Conservation (phyloP, 2,329 filamentous ascomycete genomes). For the Pezicula carpinea region DNA sequence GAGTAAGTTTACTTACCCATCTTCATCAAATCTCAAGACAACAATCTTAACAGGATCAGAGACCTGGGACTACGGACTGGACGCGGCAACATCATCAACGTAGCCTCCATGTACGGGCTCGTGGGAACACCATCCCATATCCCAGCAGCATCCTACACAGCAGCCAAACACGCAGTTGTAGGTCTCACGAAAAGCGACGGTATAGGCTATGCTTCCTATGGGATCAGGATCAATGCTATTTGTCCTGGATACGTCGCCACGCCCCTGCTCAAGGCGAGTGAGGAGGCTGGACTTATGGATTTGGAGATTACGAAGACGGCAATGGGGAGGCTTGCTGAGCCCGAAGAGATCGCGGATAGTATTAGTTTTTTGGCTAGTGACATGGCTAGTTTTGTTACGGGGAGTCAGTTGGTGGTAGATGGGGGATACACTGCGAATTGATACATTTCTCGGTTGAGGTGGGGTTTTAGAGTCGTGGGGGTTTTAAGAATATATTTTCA, state of each 20-base stretch:
- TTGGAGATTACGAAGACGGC: conserved; percentile 41
- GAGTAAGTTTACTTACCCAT: conserved; percentile 27
- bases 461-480: too few relatives aligned
- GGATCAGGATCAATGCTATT: conserved; percentile 57
- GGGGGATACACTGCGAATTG: conserved; percentile 34
- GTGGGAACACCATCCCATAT: conserved; percentile 33
- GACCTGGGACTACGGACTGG: conserved; percentile 34
- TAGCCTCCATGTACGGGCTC: conserved; percentile 47
- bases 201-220: conserved; percentile 42
- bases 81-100: conserved; percentile 50
- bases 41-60: conserved; percentile 11
- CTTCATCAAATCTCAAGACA: background rate
- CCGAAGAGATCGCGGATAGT: conserved; percentile 50
- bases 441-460: background rate
- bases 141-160: conserved; percentile 42
- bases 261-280: conserved; percentile 30
- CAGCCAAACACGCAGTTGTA: conserved; percentile 44
- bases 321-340: conserved; percentile 39
- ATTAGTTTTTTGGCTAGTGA: conserved; percentile 47
- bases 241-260: conserved; percentile 48
- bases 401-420: conserved; percentile 41
- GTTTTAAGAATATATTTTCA: background rate
- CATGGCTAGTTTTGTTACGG: conserved; percentile 49
- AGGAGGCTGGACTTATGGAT: conserved; percentile 28
- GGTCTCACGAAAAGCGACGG: conserved; percentile 35